These are phyloP conservation scores for Candida sp. DNA, from an alignment of 1,139 yeast species.

Conservation along the genomic window DNA sequence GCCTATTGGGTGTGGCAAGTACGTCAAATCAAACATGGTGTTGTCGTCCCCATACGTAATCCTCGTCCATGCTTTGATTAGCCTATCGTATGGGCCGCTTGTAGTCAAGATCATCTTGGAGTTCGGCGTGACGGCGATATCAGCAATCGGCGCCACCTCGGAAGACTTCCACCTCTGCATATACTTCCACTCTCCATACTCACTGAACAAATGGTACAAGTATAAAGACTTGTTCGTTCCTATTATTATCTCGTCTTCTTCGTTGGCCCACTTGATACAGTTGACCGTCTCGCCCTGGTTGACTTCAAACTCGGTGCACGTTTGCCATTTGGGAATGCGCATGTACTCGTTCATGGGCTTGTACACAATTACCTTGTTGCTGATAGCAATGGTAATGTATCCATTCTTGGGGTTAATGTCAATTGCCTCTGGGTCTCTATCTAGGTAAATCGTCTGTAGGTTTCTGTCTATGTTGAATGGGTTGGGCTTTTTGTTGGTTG, in stretches of 20 bases:
- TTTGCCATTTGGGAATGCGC: slow-evolving; percentile 55
- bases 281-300: slow-evolving; percentile 36
- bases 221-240: slow-evolving; percentile 58
- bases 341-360: slow-evolving; percentile 50
- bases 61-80: slow-evolving; percentile 83
- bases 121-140: slow-evolving; percentile 62
- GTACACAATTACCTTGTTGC: slow-evolving; percentile 34
- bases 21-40: slow-evolving; percentile 72
- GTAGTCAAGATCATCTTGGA: slow-evolving; percentile 67
- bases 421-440: slow-evolving; percentile 67
- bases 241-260: slow-evolving; percentile 59
- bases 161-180: slow-evolving; percentile 55
- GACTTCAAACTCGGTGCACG: slow-evolving; percentile 22
- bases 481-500: slow-evolving; percentile 13
- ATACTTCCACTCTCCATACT: slow-evolving; percentile 42
- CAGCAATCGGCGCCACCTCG: slow-evolving; percentile 62
- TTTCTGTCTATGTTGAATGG: slow-evolving; percentile 28
- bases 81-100: slow-evolving; percentile 61
- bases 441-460: slow-evolving; percentile 79
- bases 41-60: slow-evolving; percentile 69
- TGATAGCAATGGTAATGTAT: slow-evolving; percentile 51
- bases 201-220: slow-evolving; percentile 56
- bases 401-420: slow-evolving; percentile 67
- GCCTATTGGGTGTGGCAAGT: slow-evolving; percentile 61
- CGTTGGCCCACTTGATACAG: slow-evolving; percentile 69